Evolutionary conservation across 2,329 filamentous ascomycete species (phyloP).

Genomic region (Dothiorella sarmentorum): DNA sequence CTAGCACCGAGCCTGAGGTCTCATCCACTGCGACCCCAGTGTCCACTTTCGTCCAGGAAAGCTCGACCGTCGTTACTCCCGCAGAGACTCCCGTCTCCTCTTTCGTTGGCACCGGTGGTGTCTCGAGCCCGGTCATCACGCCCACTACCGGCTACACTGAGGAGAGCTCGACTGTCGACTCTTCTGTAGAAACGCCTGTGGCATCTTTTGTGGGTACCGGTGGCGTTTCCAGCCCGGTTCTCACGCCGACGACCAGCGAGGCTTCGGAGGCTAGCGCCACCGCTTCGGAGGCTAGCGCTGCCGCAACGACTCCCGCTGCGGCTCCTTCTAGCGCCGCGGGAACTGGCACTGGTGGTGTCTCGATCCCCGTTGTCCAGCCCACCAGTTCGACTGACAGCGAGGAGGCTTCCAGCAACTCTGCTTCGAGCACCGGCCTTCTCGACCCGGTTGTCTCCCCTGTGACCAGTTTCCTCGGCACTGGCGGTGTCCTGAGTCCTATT

Average conservation of each 20-base stretch:
- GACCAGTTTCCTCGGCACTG: conserved; percentile 1
- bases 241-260: background rate
- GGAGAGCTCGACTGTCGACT: background rate
- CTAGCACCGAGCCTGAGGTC: background rate
- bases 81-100: background rate
- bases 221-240: conserved; percentile 11
- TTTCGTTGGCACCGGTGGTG: conserved; percentile 13
- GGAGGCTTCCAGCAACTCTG: conserved; percentile 5
- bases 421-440: background rate
- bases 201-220: conserved; percentile 5
- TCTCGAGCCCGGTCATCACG: conserved; percentile 12
- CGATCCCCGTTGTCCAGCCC: conserved; percentile 15
- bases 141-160: conserved; percentile 11
- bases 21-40: background rate
- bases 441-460: conserved; percentile 2
- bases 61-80: background rate
- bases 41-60: background rate
- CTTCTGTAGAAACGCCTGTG: background rate
- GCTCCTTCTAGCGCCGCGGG: background rate
- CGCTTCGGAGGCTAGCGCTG: background rate
- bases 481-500: background rate
- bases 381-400: background rate
- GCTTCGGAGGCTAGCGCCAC: background rate
- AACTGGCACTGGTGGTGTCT: conserved; percentile 15
- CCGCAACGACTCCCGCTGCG: background rate